Base-by-base conservation (phyloP, 73 alveolate genomes). In the Effrenium voratum region DNA sequence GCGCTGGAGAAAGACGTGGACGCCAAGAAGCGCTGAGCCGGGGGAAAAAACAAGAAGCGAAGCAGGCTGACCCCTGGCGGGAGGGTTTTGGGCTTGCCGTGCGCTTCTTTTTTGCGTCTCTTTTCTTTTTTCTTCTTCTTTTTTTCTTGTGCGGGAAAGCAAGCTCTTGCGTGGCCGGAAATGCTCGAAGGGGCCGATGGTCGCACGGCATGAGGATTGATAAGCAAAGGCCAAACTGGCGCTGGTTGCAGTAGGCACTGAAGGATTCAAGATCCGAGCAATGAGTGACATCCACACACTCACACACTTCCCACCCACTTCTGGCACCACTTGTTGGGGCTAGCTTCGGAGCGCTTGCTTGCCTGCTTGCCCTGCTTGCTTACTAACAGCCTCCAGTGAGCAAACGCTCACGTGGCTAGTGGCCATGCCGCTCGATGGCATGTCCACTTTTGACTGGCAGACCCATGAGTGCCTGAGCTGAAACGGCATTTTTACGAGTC, bases 1-100 rank as follows among this genome's bases (percentile, higher is more conserved):
- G 87, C 87, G 60, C 60, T 77, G 87, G 87, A 77, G 47, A 77
- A 40, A 44, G 43, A 32, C 60, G 8, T 77, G 87, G 87, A 77
- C 26, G 87, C 47, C 36, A 77, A 77, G 43, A 77, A 77, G 60
- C 40, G 55, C 87, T 73, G 52, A 19, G 8, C 26, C 63, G 19
- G 19, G 63, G 8, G 63, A 52, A 52, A 52, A 52, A 19, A 52
- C 8, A 52, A 8, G 63, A 52, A 19, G 63, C 63, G 63, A 52
- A 52, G 19, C 63, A 52, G 63, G 63, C 30, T 22, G 24, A 72
- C 24, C 82, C 8, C 82, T 22, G 38, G 90, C 72, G 72, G 72
- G 72, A 57, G 19, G 66, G 19, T 52, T 52, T 19, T 52, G 10
- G 32, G 73, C 26, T 59, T 59, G 34, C 30, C 8, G 73, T 28